phyloP scores from a whole-genome alignment of 192 early-diverging fungal genomes.

The Gaertneriomyces sp. region DNA sequence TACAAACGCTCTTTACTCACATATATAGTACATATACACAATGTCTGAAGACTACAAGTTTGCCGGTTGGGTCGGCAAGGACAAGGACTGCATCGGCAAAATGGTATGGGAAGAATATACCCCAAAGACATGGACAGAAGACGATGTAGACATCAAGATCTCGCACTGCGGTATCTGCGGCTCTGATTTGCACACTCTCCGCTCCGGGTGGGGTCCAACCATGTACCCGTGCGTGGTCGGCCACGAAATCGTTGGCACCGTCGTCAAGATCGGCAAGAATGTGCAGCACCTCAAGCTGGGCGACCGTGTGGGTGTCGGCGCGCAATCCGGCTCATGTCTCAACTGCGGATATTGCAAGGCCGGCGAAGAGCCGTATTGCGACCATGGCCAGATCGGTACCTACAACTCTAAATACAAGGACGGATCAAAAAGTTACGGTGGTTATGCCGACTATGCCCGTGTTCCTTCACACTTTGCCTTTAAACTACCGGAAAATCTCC shows the following conservation, averaged over 20 bases:
- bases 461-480: conserved; percentile 34
- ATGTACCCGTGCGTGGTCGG: conserved; percentile 33
- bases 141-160: conserved; percentile 70
- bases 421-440: conserved; percentile 10
- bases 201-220: conserved; percentile 55
- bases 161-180: conserved; percentile 74
- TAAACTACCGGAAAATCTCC: conserved; percentile 59
- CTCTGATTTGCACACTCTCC: conserved; percentile 70
- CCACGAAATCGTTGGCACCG: conserved; percentile 36
- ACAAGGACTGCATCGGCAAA: conserved; percentile 26
- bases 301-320: conserved; percentile 39
- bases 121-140: conserved; percentile 28
- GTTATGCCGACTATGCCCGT: conserved; percentile 27
- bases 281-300: conserved; percentile 29
- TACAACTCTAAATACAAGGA: conserved; percentile 22
- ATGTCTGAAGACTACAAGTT: conserved; percentile 22
- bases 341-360: conserved; percentile 29
- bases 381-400: conserved; percentile 21
- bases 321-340: conserved; percentile 30
- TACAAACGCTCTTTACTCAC: too few species aligned
- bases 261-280: conserved; percentile 25
- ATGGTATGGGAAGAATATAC: conserved; percentile 24
- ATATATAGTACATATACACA: too few species aligned
- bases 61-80: conserved; percentile 26
- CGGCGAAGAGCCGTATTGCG: conserved; percentile 21